Conservation (phyloP, 768 basidiomycete genomes). For the Leccinum aurantiacum region DNA sequence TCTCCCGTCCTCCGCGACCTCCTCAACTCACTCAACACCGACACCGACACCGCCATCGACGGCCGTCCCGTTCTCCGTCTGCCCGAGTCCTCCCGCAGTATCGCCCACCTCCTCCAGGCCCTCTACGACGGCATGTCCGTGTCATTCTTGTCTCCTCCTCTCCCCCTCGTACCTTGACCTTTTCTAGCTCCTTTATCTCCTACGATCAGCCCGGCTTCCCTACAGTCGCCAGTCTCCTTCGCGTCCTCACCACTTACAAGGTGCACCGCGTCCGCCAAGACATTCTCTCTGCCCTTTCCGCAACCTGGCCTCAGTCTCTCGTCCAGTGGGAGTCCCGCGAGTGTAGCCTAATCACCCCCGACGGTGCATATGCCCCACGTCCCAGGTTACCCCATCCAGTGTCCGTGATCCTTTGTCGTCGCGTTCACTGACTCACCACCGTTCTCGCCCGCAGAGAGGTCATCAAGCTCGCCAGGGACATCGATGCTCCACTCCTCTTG, state of each 20-base stretch:
- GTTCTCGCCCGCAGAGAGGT: conserved; percentile 44
- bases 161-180: conserved; percentile 17
- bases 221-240: conserved; percentile 55
- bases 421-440: conserved; percentile 7
- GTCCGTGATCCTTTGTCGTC: conserved; percentile 39
- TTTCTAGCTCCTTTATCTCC: conserved; percentile 44
- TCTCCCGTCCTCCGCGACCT: conserved; percentile 50
- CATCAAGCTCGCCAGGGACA: conserved; percentile 64
- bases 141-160: not conserved
- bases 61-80: conserved; percentile 56
- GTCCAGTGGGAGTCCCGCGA: conserved; percentile 68
- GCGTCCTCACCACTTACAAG: conserved; percentile 63
- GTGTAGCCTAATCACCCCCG: conserved; percentile 47
- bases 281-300: conserved; percentile 50
- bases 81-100: conserved; percentile 54
- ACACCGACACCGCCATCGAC: conserved; percentile 40
- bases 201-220: conserved; percentile 52
- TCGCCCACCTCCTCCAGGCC: conserved; percentile 58
- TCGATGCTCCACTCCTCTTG: conserved; percentile 55
- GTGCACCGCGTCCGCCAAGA: conserved; percentile 58
- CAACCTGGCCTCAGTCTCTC: conserved; percentile 63
- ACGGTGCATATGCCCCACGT: conserved; percentile 58
- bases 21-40: conserved; percentile 33
- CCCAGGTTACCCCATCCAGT: conserved; percentile 63
- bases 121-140: conserved; percentile 73